A percentile compares a stretch with the other conserved stretches of the same genome.
phyloP scores from a whole-genome alignment of 148 eudicot species.

The Polygonum maritimum region DNA sequence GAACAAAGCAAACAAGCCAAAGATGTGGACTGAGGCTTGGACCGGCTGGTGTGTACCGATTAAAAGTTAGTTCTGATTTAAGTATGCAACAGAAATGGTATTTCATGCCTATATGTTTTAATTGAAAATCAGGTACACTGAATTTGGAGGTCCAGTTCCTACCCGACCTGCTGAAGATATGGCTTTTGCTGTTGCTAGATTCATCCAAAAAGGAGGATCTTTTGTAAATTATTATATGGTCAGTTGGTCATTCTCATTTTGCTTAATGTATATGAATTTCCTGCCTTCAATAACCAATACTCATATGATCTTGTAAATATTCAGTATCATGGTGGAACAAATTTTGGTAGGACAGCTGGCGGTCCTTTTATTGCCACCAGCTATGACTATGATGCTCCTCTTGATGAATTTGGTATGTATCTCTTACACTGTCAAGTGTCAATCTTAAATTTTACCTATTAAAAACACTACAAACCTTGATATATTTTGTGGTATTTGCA shows the following conservation, averaged over 20 bases:
- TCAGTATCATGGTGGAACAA: slow-evolving; percentile 80
- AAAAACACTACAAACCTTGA: background rate
- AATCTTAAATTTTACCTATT: background rate
- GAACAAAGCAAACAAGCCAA: slow-evolving; percentile 74
- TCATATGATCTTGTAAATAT: slow-evolving; percentile 9
- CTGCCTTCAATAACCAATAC: background rate
- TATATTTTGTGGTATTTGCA: background rate
- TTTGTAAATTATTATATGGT: slow-evolving; percentile 91
- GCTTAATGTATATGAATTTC: background rate
- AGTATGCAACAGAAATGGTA: background rate
- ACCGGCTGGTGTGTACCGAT: slow-evolving; percentile 55
- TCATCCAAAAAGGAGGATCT: slow-evolving; percentile 78
- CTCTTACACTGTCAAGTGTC: background rate
- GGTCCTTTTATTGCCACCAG: slow-evolving; percentile 76
- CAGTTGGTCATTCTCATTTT: slow-evolving; percentile 10
- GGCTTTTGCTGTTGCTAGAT: slow-evolving; percentile 80
- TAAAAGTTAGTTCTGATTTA: background rate
- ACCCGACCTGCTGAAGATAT: slow-evolving; percentile 76
- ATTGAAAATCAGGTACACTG: slow-evolving; percentile 51
- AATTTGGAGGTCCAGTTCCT: slow-evolving; percentile 79
- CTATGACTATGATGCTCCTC: slow-evolving; percentile 85
- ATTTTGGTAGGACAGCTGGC: slow-evolving; percentile 68
- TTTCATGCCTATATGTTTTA: background rate
- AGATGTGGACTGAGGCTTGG: slow-evolving; percentile 97
- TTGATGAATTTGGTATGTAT: slow-evolving; percentile 64